Base-by-base conservation (phyloP, 148 eudicot genomes). In the Camellia lanceoleosa region DNA sequence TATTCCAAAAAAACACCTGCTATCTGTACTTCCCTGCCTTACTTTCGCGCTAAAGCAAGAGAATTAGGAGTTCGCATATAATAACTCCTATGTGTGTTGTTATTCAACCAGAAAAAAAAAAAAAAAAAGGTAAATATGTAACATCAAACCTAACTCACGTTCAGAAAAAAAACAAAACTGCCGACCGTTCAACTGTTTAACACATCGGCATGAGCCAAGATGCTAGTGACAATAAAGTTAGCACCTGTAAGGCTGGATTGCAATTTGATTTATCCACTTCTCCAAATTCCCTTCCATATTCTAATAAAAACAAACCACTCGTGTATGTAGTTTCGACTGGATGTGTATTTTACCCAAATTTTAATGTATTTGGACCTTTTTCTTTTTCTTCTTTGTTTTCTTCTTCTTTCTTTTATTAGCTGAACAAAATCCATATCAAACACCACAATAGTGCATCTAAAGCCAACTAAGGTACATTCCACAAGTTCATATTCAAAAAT, bases 351-450 rank as follows among this genome's bases (percentile, higher is more conserved):
- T 59, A 14, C 9, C 3, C 54, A 23, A 19, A 44, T 42, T 51
- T 49, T 7, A 52, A 64, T 51, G 41, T 65, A 60, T 56, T 41
- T 54, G 54, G 7, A 51, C 41, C 18, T 16, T 54, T 52, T 20
- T 67, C 80, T 54, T 54, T 5, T 23, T 30, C 38, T 30, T 30
- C 38, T 30, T 30, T 30, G 38, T 30, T 30, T 56, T 60, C 38
- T 44, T 54, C n/a, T 72, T 7, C 14, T 73, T 30, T 16, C 52
- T 74, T 42, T 59, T 60, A 41, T 63, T 18, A 7, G 30, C 3
- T 15, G n/a, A 74, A 74, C 49, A 6, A 58, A 41, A 42, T 74
- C 42, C 67, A 59, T 74, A 74, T 74, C 78, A 74, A 49, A 64
- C 13, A 30, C 38, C 38, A 30, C 38, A 30, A 30, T 30, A 30